Conservation (phyloP, 1,284 basidiomycete genomes). For the Chalciporus sp. region DNA sequence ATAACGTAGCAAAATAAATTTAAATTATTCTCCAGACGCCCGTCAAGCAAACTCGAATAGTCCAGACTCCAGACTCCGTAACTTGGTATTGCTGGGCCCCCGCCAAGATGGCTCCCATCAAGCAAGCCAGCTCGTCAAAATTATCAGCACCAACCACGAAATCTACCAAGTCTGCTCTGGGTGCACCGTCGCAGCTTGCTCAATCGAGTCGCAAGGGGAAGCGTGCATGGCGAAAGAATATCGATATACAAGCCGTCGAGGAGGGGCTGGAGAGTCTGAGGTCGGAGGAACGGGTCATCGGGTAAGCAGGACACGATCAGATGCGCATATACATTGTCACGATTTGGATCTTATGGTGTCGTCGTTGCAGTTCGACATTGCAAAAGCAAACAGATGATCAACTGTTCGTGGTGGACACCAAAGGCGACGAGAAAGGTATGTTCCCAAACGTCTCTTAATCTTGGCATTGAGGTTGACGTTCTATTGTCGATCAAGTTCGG, state of each 20-base stretch:
- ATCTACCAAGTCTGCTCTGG: slow-evolving; percentile 14
- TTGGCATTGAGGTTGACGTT: background rate
- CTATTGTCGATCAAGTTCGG: slow-evolving; percentile 47
- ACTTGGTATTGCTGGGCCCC: background rate
- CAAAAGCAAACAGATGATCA: slow-evolving; percentile 70
- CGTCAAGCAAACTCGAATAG: no score
- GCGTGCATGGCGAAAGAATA: slow-evolving; percentile 91
- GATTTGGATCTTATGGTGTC: background rate
- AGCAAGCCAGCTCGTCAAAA: background rate
- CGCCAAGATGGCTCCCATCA: slow-evolving; percentile 20
- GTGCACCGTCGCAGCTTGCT: slow-evolving; percentile 32
- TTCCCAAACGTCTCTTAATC: slow-evolving; percentile 4
- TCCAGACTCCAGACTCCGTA: no score
- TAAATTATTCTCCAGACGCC: no score
- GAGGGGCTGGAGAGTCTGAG: slow-evolving; percentile 72
- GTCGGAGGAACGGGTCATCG: slow-evolving; percentile 76
- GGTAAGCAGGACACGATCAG: slow-evolving; percentile 47
- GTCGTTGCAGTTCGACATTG: slow-evolving; percentile 48
- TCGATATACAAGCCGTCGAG: slow-evolving; percentile 80
- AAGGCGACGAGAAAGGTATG: slow-evolving; percentile 77
- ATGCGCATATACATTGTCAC: background rate
- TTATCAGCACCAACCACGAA: slow-evolving; percentile 6
- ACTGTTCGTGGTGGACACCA: slow-evolving; percentile 78
- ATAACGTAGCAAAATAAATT: no score
- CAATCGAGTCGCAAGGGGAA: slow-evolving; percentile 89